Percentiles rank a stretch among this genome's conserved stretches.
Evolutionary conservation across 2,329 filamentous ascomycete genomes (phyloP).

Genomic region (Colletotrichum sublineola): DNA sequence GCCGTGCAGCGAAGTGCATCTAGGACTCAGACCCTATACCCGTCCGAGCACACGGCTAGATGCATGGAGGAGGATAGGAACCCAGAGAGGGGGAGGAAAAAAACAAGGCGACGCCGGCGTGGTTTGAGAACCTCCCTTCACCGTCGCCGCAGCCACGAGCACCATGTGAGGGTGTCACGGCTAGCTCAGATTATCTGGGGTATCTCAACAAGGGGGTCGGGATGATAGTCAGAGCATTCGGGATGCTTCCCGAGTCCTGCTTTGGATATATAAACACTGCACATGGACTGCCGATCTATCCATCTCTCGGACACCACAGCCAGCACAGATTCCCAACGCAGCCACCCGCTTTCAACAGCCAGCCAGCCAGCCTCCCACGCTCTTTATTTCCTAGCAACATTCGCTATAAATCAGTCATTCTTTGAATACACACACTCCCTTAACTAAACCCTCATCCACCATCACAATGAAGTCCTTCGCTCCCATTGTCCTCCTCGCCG

Average conservation of each 20-base stretch:
- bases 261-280: slow-evolving; percentile 37
- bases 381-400: slow-evolving; percentile 6
- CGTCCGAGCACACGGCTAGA: slow-evolving; percentile 29
- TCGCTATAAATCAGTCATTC: slow-evolving; percentile 4
- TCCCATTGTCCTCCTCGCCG: slow-evolving; percentile 32
- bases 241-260: neutral
- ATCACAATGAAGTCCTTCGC: slow-evolving; percentile 36
- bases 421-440: neutral
- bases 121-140: slow-evolving; percentile 16
- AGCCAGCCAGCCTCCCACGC: slow-evolving; percentile 9
- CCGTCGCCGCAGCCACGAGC: neutral
- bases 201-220: slow-evolving; percentile 24
- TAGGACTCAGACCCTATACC: slow-evolving; percentile 25
- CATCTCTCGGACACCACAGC: slow-evolving; percentile 6
- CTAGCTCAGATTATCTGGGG: slow-evolving; percentile 32
- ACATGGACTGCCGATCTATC: slow-evolving; percentile 13
- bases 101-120: slow-evolving; percentile 29
- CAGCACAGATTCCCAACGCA: slow-evolving; percentile 17
- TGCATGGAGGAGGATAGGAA: neutral
- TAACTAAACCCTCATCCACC: neutral
- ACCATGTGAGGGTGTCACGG: slow-evolving; percentile 20
- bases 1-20: slow-evolving; percentile 1
- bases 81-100: neutral
- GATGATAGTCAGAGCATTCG: slow-evolving; percentile 24
- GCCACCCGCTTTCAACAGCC: slow-evolving; percentile 20